Evolutionary conservation across 2,329 filamentous ascomycete species (phyloP).

Genomic region (Xylariaceae sp.): DNA sequence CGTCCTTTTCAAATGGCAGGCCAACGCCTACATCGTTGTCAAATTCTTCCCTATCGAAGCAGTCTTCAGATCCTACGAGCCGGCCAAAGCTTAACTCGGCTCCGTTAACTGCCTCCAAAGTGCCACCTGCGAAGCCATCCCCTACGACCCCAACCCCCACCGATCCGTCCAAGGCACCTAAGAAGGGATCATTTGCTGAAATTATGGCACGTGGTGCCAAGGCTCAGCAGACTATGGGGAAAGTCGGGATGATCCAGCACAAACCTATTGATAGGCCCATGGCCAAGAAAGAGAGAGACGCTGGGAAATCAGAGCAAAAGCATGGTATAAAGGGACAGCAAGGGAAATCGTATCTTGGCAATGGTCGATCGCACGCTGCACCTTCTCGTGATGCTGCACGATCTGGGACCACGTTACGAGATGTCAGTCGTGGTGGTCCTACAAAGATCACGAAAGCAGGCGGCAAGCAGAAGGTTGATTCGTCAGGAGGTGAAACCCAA

Average conservation of each 20-base stretch:
- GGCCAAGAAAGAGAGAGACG: constrained; percentile 57
- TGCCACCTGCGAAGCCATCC: constrained; percentile 30
- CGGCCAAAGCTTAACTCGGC: constrained; percentile 29
- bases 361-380: constrained; percentile 20
- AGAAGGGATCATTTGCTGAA: constrained; percentile 75
- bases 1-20: constrained; percentile 26
- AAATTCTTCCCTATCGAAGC: constrained; percentile 21
- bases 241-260: constrained; percentile 73
- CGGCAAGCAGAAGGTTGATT: constrained; percentile 32
- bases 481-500: constrained; percentile 41
- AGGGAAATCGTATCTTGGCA: constrained; percentile 32
- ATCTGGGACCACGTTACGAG: constrained; percentile 16
- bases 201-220: constrained; percentile 73
- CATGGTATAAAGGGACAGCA: constrained; percentile 38
- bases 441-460: constrained; percentile 28
- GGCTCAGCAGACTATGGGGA: constrained; percentile 62
- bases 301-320: constrained; percentile 48
- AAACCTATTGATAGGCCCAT: constrained; percentile 69
- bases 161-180: constrained; percentile 52
- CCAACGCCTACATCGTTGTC: constrained; percentile 9
- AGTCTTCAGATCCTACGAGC: constrained; percentile 16
- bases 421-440: constrained; percentile 26
- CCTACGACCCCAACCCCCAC: constrained; percentile 31
- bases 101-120: constrained; percentile 24
- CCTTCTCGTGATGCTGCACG: constrained; percentile 25